Conservation (phyloP, 257 asterid species). For the Echium plantagineum region DNA sequence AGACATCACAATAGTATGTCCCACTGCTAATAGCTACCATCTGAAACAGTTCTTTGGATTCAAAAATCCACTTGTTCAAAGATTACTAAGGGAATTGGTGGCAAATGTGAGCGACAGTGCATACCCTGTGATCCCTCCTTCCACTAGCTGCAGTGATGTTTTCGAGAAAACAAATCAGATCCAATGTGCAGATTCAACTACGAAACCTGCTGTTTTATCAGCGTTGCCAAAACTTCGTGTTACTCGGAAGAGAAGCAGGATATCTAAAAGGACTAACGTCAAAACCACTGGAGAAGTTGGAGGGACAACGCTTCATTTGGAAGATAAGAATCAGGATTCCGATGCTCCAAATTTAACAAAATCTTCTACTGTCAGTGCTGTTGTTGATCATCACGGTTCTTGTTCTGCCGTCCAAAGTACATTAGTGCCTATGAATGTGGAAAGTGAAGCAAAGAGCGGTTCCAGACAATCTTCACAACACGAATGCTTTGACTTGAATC, state of each 20-base stretch:
- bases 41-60: constrained; percentile 76
- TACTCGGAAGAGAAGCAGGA: constrained; percentile 59
- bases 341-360: constrained; percentile 19
- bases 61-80: constrained; percentile 73
- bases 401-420: constrained; percentile 15
- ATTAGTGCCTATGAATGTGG: constrained; percentile 19
- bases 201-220: constrained; percentile 26
- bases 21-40: constrained; percentile 11
- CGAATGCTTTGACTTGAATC: constrained; percentile 22
- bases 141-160: constrained; percentile 26
- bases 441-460: constrained; percentile 21
- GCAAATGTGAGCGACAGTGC: constrained; percentile 51
- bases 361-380: constrained; percentile 16
- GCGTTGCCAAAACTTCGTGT: constrained; percentile 24
- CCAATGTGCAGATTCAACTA: constrained; percentile 22
- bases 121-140: constrained; percentile 28
- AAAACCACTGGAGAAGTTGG: constrained; percentile 15
- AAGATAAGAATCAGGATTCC: constrained; percentile 13
- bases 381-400: constrained; percentile 14
- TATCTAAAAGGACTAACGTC: constrained; percentile 18
- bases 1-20: background rate
- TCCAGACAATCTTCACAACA: constrained; percentile 18
- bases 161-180: constrained; percentile 19
- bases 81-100: constrained; percentile 76
- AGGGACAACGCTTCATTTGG: constrained; percentile 19